Percentiles rank a stretch among this genome's conserved stretches.
These are phyloP conservation scores for Anthracocystis setariae DNA, from an alignment of 1,284 basidiomycete species.

Conservation along the genomic window DNA sequence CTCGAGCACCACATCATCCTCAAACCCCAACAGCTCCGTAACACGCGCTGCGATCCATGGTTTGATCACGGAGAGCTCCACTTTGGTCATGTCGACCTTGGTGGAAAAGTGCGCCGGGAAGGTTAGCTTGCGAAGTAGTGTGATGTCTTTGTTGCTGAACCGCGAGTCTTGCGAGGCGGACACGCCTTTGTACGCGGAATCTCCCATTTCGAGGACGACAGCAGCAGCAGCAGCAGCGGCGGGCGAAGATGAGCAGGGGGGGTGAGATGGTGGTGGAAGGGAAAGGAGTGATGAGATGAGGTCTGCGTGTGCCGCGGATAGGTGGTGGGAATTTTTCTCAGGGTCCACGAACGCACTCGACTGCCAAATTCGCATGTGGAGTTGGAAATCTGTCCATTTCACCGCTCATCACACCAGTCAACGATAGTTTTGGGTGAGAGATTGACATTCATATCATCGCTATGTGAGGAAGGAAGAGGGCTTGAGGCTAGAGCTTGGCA, in stretches of 20 bases:
- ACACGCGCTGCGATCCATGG: slow-evolving; percentile 95
- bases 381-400: not conserved
- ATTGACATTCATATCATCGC: not conserved
- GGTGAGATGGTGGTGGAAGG: not conserved
- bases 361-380: not conserved
- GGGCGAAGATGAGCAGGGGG: not conserved
- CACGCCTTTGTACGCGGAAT: slow-evolving; percentile 51
- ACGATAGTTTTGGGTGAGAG: too few relatives aligned
- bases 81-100: slow-evolving; percentile 92
- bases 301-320: too few relatives aligned
- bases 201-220: too few relatives aligned
- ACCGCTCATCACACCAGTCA: too few relatives aligned
- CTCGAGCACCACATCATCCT: slow-evolving; percentile 96
- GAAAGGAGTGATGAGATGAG: not conserved
- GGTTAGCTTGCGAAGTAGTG: slow-evolving; percentile 83
- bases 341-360: too few relatives aligned
- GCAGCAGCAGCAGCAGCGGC: too few relatives aligned
- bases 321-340: too few relatives aligned
- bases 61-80: slow-evolving; percentile 78
- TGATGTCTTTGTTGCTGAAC: slow-evolving; percentile 93
- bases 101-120: slow-evolving; percentile 78
- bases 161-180: slow-evolving; percentile 70
- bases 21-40: slow-evolving; percentile 86
- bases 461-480: not conserved
- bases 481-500: slow-evolving; percentile 51